Conservation (phyloP, 192 early-diverging fungal species). For the Paraglomus brasilianum region DNA sequence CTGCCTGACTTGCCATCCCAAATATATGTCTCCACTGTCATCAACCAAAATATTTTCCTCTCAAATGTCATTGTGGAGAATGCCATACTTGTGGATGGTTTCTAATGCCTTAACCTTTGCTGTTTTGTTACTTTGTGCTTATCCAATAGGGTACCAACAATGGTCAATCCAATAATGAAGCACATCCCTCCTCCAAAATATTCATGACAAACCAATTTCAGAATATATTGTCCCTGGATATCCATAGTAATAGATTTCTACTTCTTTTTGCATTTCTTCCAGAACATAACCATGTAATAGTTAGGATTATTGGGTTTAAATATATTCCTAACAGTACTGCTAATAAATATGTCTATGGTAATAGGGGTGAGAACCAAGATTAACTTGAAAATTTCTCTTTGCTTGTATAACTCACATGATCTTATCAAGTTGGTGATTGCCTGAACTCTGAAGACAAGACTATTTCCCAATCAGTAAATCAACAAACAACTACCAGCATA, state of each 20-base stretch:
- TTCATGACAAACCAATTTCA: slow-evolving; percentile 26
- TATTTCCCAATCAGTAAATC: too few species aligned
- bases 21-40: slow-evolving; percentile 11
- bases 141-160: slow-evolving; percentile 20
- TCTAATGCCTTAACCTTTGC: slow-evolving; percentile 25
- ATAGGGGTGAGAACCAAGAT: too few species aligned
- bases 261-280: slow-evolving; percentile 28
- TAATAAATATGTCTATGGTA: too few species aligned
- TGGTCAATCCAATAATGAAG: slow-evolving; percentile 24
- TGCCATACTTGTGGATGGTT: slow-evolving; percentile 12
- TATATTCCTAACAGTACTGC: too few species aligned
- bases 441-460: too few species aligned
- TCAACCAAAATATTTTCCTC: slow-evolving; percentile 23
- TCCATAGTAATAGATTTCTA: slow-evolving; percentile 22
- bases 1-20: slow-evolving; percentile 16
- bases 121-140: slow-evolving; percentile 21
- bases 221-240: slow-evolving; percentile 20
- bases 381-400: too few species aligned
- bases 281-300: too few species aligned
- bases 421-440: too few species aligned
- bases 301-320: too few species aligned
- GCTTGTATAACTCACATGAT: too few species aligned
- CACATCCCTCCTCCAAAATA: slow-evolving; percentile 5
- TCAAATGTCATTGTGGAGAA: slow-evolving; percentile 20
- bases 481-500: too few species aligned